Percentiles rank a stretch among this genome's conserved stretches.
phyloP scores from a whole-genome alignment of 257 asterid genomes.

The Gynochthodes officinalis region DNA sequence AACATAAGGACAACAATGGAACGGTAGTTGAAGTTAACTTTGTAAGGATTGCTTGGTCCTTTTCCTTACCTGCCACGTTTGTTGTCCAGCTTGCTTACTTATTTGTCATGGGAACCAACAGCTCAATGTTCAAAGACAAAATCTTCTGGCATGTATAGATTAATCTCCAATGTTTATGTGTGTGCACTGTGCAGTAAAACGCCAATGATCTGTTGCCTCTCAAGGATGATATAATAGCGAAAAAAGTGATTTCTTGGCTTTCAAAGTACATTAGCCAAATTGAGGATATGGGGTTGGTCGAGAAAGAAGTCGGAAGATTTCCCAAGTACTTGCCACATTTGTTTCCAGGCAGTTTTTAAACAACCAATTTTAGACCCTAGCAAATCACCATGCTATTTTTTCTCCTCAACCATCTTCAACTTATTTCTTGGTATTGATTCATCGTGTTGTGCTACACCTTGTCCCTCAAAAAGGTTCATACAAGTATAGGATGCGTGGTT shows the following conservation, averaged over 20 bases:
- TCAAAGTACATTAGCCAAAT: slow-evolving; percentile 44
- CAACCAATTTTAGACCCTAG: no score
- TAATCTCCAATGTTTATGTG: slow-evolving; percentile 7
- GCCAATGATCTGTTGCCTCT: slow-evolving; percentile 55
- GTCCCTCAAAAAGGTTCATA: slow-evolving; percentile 57
- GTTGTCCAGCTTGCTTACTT: no score
- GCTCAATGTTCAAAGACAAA: no score
- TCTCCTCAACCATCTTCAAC: no score
- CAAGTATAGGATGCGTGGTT: slow-evolving; percentile 59
- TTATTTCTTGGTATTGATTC: no score
- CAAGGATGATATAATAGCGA: slow-evolving; percentile 49
- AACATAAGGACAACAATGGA: slow-evolving; percentile 36
- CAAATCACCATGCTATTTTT: no score
- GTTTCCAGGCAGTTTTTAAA: slow-evolving; percentile 52
- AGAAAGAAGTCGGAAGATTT: slow-evolving; percentile 54
- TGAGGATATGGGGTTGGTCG: slow-evolving; percentile 43
- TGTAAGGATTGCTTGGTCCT: slow-evolving; percentile 36
- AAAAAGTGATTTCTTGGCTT: slow-evolving; percentile 43
- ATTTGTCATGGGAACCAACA: no score
- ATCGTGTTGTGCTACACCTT: no score
- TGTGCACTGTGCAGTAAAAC: slow-evolving; percentile 47
- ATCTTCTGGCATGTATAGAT: no score
- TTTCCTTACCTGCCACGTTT: no score
- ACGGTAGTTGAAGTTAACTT: slow-evolving; percentile 51
- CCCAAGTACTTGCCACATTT: slow-evolving; percentile 55